Conservation (phyloP, 73 alveolate species). For the Symbiodinium pilosum region DNA sequence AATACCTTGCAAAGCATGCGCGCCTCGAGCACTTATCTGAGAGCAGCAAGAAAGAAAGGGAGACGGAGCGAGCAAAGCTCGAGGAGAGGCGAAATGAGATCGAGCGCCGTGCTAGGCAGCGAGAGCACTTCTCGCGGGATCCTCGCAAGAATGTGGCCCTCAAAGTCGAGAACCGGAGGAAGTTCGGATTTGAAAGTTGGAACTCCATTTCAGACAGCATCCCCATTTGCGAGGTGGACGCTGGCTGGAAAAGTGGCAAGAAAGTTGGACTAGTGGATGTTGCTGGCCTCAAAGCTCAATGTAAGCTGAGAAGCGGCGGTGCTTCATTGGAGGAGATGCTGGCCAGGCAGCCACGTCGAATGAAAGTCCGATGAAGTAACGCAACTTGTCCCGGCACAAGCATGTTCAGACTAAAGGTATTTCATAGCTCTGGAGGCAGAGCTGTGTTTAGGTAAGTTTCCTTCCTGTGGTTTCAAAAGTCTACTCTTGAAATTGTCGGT, state of each 20-base stretch:
- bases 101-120: slow-evolving; percentile 53
- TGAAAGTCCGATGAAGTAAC: not conserved
- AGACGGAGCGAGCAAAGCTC: not conserved
- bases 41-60: not conserved
- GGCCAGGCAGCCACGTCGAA: not conserved
- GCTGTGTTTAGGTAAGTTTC: not conserved
- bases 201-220: slow-evolving; percentile 3
- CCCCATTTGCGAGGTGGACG: not conserved
- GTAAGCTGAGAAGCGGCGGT: not conserved
- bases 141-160: slow-evolving; percentile 57
- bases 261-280: slow-evolving; percentile 75
- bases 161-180: slow-evolving; percentile 67
- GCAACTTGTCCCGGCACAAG: not conserved
- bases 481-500: no score
- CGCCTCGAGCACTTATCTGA: slow-evolving; percentile 62
- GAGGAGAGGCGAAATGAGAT: slow-evolving; percentile 33
- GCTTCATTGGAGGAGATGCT: not conserved
- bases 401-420: not conserved
- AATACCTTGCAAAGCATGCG: slow-evolving; percentile 51
- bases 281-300: slow-evolving; percentile 44
- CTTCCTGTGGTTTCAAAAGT: no score
- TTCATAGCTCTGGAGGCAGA: no score
- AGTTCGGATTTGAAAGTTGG: slow-evolving; percentile 66
- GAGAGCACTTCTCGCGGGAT: slow-evolving; percentile 21
- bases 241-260: slow-evolving; percentile 1